Conservation (phyloP, 73 alveolate species). For the Halteria grandinella region DNA sequence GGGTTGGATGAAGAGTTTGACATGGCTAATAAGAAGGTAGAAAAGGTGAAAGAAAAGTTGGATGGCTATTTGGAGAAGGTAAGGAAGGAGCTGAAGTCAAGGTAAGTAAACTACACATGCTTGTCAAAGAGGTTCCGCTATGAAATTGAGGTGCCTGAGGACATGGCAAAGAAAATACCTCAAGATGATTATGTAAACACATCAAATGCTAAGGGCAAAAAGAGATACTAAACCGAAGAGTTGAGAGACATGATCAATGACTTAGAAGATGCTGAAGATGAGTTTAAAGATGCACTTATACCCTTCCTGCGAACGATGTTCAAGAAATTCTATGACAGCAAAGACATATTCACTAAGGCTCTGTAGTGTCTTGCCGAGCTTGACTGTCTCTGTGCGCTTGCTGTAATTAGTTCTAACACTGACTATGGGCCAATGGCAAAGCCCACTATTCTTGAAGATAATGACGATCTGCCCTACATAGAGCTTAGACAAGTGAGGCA, state of each 20-base stretch:
- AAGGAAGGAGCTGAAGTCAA: conserved; percentile 40
- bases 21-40: conserved; percentile 59
- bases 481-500: conserved; percentile 42
- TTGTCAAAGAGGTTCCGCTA: conserved; percentile 58
- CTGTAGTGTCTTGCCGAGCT: conserved; percentile 64
- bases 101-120: not conserved
- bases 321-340: conserved; percentile 50
- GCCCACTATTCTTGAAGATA: conserved; percentile 29
- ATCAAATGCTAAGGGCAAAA: conserved; percentile 62
- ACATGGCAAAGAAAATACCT: conserved; percentile 49
- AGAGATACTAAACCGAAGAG: conserved; percentile 74
- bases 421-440: conserved; percentile 38
- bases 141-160: conserved; percentile 80
- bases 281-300: conserved; percentile 59
- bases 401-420: conserved; percentile 6
- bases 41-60: conserved; percentile 47
- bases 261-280: conserved; percentile 74
- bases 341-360: conserved; percentile 39
- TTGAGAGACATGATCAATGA: conserved; percentile 59
- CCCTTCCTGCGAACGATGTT: conserved; percentile 65
- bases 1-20: conserved; percentile 74
- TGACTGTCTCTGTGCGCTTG: conserved; percentile 63
- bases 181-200: conserved; percentile 56
- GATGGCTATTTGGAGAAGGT: conserved; percentile 55
- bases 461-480: conserved; percentile 38